Evolutionary conservation across 2,329 filamentous ascomycete genomes (phyloP).

Genomic region (Neopestalotiopsis rosae): DNA sequence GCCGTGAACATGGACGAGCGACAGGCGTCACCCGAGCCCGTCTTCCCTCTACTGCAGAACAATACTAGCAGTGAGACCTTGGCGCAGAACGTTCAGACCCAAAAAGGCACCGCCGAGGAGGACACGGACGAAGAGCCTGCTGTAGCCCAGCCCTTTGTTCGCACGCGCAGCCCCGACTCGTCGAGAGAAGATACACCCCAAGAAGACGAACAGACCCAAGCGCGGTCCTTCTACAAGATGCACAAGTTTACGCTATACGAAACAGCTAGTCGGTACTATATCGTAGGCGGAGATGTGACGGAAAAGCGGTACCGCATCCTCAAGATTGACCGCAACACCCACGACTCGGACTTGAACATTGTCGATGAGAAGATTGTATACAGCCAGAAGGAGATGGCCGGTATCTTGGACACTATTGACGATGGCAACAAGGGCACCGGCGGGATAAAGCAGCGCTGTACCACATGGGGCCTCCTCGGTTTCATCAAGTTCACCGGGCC

Average conservation of each 20-base stretch:
- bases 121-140: conserved; percentile 65
- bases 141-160: conserved; percentile 62
- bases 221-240: conserved; percentile 68
- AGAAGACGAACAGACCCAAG: conserved; percentile 30
- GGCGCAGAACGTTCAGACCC: conserved; percentile 34
- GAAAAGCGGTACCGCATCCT: conserved; percentile 89
- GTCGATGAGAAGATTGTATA: conserved; percentile 96
- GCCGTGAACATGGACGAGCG: not conserved
- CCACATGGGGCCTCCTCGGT: conserved; percentile 90
- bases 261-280: conserved; percentile 90
- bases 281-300: conserved; percentile 89
- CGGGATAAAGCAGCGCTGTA: conserved; percentile 87
- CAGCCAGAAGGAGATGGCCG: conserved; percentile 88
- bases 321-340: conserved; percentile 90
- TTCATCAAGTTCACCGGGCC: conserved; percentile 96
- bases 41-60: conserved; percentile 48
- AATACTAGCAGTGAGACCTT: conserved; percentile 44
- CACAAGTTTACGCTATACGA: conserved; percentile 98
- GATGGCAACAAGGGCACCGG: conserved; percentile 92
- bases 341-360: conserved; percentile 78
- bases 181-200: conserved; percentile 23
- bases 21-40: conserved; percentile 27
- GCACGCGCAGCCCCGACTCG: conserved; percentile 58
- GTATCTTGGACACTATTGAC: conserved; percentile 91
- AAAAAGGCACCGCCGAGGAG: conserved; percentile 43